Evolutionary conservation across 495 filamentous ascomycete genomes (phyloP).

Genomic region (Lindgomyces ingoldianus): DNA sequence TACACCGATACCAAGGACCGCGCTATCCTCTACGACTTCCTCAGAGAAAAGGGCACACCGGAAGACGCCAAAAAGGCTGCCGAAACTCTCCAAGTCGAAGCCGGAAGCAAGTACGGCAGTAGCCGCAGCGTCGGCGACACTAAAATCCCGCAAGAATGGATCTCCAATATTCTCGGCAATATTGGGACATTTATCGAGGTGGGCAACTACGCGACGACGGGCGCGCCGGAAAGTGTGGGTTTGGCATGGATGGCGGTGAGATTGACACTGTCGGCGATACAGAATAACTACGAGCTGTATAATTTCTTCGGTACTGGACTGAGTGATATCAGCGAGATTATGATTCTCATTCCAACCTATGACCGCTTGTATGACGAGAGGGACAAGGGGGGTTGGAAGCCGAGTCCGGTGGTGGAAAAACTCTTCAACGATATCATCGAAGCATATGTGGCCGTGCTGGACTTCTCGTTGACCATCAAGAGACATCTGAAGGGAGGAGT

Average conservation of each 20-base stretch:
- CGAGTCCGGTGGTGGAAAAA: constrained; percentile 10
- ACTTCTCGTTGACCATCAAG: constrained; percentile 13
- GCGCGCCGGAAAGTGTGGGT: constrained; percentile 23
- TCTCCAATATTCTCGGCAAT: constrained; percentile 17
- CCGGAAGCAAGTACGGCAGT: background rate
- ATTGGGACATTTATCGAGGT: constrained; percentile 15
- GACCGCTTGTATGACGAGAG: constrained; percentile 19
- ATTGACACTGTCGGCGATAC: constrained; percentile 12
- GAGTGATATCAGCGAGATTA: constrained; percentile 13
- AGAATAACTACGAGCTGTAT: constrained; percentile 21
- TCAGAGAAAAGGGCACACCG: background rate
- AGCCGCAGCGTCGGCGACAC: background rate
- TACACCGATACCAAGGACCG: background rate
- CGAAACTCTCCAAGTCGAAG: background rate
- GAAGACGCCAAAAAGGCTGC: background rate
- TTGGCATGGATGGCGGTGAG: constrained; percentile 27
- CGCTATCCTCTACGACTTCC: background rate
- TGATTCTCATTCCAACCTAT: constrained; percentile 18
- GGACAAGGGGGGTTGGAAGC: constrained; percentile 1
- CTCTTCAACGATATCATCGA: constrained; percentile 15
- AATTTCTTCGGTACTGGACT: constrained; percentile 7
- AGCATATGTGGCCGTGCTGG: constrained; percentile 16
- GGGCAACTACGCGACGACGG: constrained; percentile 19
- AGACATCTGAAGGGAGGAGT: constrained; percentile 10
- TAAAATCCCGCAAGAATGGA: background rate